These are phyloP conservation scores for Russula virescens DNA, from an alignment of 768 basidiomycete genomes.

Conservation along the genomic window DNA sequence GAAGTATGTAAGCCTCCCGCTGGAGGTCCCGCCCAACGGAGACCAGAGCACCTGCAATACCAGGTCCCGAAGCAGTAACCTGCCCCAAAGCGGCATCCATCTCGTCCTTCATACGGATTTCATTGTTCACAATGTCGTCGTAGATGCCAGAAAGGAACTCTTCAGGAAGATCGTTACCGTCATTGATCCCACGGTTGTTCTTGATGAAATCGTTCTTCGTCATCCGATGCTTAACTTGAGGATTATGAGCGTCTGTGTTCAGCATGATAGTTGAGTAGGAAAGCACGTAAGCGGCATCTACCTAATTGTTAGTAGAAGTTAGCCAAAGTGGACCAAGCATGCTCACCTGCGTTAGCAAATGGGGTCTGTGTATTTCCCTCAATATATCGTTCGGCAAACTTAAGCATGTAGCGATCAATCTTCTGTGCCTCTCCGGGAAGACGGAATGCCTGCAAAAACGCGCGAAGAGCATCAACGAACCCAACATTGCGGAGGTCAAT, in stretches of 20 bases:
- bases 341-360: constrained; percentile 90
- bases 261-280: constrained; percentile 94
- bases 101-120: constrained; percentile 99
- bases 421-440: constrained; percentile 97
- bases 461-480: constrained; percentile 86
- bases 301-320: neutral
- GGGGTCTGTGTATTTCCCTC: constrained; percentile 76
- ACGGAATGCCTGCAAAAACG: constrained; percentile 92
- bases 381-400: constrained; percentile 96
- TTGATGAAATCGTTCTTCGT: constrained; percentile 84
- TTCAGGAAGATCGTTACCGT: constrained; percentile 81
- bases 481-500: constrained; percentile 76
- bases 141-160: constrained; percentile 73
- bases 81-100: constrained; percentile 52
- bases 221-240: constrained; percentile 93
- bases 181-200: constrained; percentile 97
- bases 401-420: constrained; percentile 98
- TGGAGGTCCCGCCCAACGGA: constrained; percentile 92
- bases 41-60: constrained; percentile 75
- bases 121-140: constrained; percentile 86
- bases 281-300: constrained; percentile 90
- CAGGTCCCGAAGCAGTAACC: constrained; percentile 47
- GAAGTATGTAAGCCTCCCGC: constrained; percentile 91
- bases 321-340: constrained; percentile 9
- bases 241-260: constrained; percentile 96